phyloP scores from a whole-genome alignment of 257 asterid species.

The Marsdenia floribunda region DNA sequence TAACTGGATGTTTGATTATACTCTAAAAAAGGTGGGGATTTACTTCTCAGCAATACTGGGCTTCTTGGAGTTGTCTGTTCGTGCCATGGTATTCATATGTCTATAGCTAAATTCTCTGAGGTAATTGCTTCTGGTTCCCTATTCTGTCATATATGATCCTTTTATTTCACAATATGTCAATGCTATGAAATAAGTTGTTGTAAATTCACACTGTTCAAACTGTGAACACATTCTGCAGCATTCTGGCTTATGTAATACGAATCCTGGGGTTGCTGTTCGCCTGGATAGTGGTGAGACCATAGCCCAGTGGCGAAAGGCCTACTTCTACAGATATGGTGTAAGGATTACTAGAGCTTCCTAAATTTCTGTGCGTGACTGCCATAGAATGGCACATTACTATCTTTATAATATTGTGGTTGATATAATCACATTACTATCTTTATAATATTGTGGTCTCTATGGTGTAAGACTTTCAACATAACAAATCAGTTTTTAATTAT shows the following conservation, averaged over 20 bases:
- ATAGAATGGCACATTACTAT: neutral
- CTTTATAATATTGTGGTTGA: neutral
- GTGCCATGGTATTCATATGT: constrained; percentile 65
- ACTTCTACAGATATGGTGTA: constrained; percentile 44
- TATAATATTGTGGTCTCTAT: neutral
- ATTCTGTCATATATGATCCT: constrained; percentile 4
- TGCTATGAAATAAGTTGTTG: neutral
- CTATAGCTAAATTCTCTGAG: constrained; percentile 51
- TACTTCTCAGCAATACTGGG: constrained; percentile 44
- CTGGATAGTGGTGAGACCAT: constrained; percentile 50
- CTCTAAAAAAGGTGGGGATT: constrained; percentile 43
- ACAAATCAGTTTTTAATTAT: neutral
- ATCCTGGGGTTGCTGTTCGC: constrained; percentile 52
- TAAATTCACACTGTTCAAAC: constrained; percentile 10
- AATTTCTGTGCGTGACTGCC: neutral
- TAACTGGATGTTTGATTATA: constrained; percentile 5
- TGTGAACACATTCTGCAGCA: constrained; percentile 40
- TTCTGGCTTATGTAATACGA: constrained; percentile 44
- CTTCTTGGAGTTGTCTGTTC: constrained; percentile 59
- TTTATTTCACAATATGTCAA: neutral
- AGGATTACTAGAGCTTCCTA: constrained; percentile 17
- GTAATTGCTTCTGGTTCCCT: constrained; percentile 23
- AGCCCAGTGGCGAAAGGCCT: constrained; percentile 53
- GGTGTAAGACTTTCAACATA: neutral
- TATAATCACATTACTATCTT: neutral